A percentile compares a stretch with the other conserved stretches of the same genome.
Conservation (phyloP, 2,329 filamentous ascomycete genomes). For the Penicillium sp. region DNA sequence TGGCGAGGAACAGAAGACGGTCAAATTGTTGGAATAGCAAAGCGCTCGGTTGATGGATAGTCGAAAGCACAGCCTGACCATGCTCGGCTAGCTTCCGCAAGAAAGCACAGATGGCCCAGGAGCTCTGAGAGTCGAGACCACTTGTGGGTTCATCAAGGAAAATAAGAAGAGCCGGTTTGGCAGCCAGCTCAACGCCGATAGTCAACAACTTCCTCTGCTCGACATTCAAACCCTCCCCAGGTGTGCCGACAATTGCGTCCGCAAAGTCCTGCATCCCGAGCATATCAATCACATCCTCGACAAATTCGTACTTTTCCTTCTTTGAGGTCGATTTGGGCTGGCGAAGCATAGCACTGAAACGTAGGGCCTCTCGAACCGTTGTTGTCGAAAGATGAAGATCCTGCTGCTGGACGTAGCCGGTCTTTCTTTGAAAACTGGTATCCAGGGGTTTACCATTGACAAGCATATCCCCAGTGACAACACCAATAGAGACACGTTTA, state of each 20-base stretch:
- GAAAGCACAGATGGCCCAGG: slow-evolving; percentile 84
- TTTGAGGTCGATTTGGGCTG: slow-evolving; percentile 70
- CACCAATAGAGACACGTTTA: slow-evolving; percentile 58
- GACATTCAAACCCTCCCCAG: slow-evolving; percentile 68
- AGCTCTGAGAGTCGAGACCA: slow-evolving; percentile 83
- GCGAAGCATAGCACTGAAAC: slow-evolving; percentile 78
- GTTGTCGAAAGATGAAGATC: slow-evolving; percentile 77
- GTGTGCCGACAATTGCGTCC: slow-evolving; percentile 81
- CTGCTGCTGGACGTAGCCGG: slow-evolving; percentile 67
- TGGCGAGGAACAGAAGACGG: slow-evolving; percentile 59
- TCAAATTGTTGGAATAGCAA: slow-evolving; percentile 85
- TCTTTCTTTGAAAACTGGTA: slow-evolving; percentile 61
- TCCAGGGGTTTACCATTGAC: slow-evolving; percentile 60
- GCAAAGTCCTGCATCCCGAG: slow-evolving; percentile 86
- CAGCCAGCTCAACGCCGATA: slow-evolving; percentile 87
- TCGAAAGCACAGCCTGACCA: slow-evolving; percentile 85
- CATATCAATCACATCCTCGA: slow-evolving; percentile 76
- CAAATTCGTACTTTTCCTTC: slow-evolving; percentile 76
- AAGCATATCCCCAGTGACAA: slow-evolving; percentile 65
- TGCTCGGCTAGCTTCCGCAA: slow-evolving; percentile 82
- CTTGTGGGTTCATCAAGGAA: slow-evolving; percentile 94
- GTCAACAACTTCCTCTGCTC: slow-evolving; percentile 71
- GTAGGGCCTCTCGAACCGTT: slow-evolving; percentile 82
- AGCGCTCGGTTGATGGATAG: slow-evolving; percentile 91
- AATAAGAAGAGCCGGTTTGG: slow-evolving; percentile 79